Evolutionary conservation across 352 stramenopile species (phyloP).

Genomic region (Globisporangium emineosum): DNA sequence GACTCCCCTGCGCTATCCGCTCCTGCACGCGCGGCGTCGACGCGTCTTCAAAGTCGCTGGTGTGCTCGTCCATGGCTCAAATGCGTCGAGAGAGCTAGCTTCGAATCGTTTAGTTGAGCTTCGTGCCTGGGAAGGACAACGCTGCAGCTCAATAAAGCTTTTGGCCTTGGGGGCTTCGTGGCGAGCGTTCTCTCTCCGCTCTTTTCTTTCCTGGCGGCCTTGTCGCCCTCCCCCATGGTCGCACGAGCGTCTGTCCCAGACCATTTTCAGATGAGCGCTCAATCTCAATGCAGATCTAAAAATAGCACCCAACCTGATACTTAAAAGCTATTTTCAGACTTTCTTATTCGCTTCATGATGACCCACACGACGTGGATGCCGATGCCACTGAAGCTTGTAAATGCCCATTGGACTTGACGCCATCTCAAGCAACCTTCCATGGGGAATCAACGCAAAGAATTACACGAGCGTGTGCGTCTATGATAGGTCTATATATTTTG

Average conservation of each 20-base stretch:
- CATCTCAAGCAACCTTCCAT: background rate
- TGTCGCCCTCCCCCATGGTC: constrained; percentile 1
- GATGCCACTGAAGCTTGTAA: background rate
- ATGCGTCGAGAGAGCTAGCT: background rate
- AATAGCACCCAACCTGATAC: background rate
- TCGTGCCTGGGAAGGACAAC: background rate
- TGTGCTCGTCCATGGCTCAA: constrained; percentile 18
- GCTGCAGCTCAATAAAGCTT: background rate
- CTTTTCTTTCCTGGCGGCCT: background rate
- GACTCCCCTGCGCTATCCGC: constrained; percentile 40
- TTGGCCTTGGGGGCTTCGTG: background rate
- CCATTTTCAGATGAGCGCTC: background rate
- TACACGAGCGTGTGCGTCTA: background rate
- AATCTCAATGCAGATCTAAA: background rate
- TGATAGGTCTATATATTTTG: constrained; percentile 4
- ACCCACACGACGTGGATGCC: background rate
- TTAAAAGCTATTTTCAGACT: background rate
- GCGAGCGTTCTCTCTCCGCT: background rate
- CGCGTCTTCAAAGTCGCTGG: constrained; percentile 43
- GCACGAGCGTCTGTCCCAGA: constrained; percentile 2
- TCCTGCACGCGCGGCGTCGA: constrained; percentile 50
- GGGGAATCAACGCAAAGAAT: background rate
- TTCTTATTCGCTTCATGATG: background rate
- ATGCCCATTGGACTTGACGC: background rate
- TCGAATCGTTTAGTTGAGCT: background rate